These are phyloP conservation scores for Spironucleus salmonicida DNA, from an alignment of 208 protist species.

Conservation along the genomic window DNA sequence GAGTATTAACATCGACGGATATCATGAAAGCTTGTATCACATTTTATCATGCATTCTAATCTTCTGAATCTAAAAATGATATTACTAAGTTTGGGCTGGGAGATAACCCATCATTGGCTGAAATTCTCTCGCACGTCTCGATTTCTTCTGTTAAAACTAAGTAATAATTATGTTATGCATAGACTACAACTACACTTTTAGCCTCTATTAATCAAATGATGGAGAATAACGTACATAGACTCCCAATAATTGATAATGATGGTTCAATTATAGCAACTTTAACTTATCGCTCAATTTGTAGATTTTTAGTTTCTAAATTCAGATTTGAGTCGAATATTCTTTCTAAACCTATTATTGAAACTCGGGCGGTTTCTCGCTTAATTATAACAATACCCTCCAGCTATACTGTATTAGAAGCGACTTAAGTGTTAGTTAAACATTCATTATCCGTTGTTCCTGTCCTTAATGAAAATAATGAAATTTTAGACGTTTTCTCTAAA, in stretches of 20 bases:
- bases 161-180: not conserved
- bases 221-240: not conserved
- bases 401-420: not conserved
- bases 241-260: constrained; percentile 15
- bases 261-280: not conserved
- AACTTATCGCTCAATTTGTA: not conserved
- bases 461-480: not conserved
- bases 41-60: too few species aligned
- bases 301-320: constrained; percentile 7
- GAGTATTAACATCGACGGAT: constrained; percentile 1
- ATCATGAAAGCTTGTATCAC: not conserved
- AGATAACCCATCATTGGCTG: too few species aligned
- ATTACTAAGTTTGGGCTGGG: too few species aligned
- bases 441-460: not conserved
- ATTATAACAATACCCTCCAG: too few species aligned
- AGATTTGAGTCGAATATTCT: not conserved
- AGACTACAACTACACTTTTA: not conserved
- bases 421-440: not conserved
- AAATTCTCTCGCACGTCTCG: not conserved
- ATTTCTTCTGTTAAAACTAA: not conserved
- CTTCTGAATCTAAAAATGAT: too few species aligned
- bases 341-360: not conserved
- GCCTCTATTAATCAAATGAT: not conserved
- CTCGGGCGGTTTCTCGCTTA: too few species aligned
- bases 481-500: not conserved